Percentiles rank a stretch among this genome's conserved stretches.
Conservation (phyloP, 2,329 filamentous ascomycete species). For the Amesomyces nigricolor region DNA sequence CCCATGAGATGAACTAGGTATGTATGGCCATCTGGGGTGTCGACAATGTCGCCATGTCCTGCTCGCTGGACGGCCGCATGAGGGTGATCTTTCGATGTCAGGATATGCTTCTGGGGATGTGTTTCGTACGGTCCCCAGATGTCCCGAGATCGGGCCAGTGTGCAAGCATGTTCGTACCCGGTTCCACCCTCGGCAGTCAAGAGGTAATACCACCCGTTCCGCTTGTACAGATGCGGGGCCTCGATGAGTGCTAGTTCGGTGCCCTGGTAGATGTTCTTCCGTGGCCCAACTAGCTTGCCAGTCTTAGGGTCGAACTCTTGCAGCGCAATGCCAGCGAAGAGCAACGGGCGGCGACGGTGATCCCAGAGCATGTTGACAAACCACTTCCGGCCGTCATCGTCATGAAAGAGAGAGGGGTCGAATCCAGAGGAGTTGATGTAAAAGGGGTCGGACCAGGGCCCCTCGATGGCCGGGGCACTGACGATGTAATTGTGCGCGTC, state of each 20-base stretch:
- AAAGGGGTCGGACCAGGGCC: slow-evolving; percentile 57
- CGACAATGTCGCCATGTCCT: slow-evolving; percentile 50
- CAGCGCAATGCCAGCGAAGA: slow-evolving; percentile 52
- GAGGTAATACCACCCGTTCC: slow-evolving; percentile 54
- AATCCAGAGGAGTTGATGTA: slow-evolving; percentile 58
- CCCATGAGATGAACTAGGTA: slow-evolving; percentile 51
- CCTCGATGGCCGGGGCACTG: slow-evolving; percentile 45
- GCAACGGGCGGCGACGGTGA: slow-evolving; percentile 42
- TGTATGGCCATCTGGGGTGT: slow-evolving; percentile 46
- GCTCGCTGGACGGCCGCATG: slow-evolving; percentile 46
- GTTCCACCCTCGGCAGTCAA: slow-evolving; percentile 57
- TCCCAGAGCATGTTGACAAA: slow-evolving; percentile 54
- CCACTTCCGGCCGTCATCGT: slow-evolving; percentile 51
- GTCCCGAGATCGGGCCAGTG: slow-evolving; percentile 47
- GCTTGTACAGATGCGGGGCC: slow-evolving; percentile 54
- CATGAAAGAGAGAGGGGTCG: slow-evolving; percentile 56
- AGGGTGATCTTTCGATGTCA: slow-evolving; percentile 48
- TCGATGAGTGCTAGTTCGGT: slow-evolving; percentile 52
- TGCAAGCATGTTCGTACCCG: slow-evolving; percentile 55
- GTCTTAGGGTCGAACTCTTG: slow-evolving; percentile 50
- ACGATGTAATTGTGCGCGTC: slow-evolving; percentile 61
- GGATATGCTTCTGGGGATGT: slow-evolving; percentile 52
- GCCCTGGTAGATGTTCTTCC: slow-evolving; percentile 50
- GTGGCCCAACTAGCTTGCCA: slow-evolving; percentile 49
- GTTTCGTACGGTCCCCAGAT: slow-evolving; percentile 58